Percentiles rank a stretch among this genome's conserved stretches.
Conservation (phyloP, 306 rosid genomes). For the Neltuma alba region DNA sequence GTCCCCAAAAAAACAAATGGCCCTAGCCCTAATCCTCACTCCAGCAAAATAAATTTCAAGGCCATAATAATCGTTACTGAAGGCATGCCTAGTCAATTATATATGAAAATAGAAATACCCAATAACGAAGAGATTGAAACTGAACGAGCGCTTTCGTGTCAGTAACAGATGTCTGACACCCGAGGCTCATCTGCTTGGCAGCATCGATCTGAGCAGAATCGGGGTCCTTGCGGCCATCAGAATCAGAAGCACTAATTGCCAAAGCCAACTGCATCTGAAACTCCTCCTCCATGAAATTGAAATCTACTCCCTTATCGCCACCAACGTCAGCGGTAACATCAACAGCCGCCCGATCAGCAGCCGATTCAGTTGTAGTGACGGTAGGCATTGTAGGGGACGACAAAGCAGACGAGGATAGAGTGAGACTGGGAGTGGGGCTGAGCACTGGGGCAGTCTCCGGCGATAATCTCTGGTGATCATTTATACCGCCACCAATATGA, state of each 20-base stretch:
- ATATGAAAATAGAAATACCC: conserved; percentile 50
- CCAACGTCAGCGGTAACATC: conserved; percentile 18
- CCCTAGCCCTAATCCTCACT: conserved; percentile 18
- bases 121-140: conserved; percentile 76
- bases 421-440: conserved; percentile 40
- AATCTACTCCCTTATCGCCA: conserved; percentile 52
- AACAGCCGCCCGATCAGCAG: conserved; percentile 49
- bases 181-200: conserved; percentile 97
- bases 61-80: neutral
- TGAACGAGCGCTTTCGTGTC: conserved; percentile 60
- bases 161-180: conserved; percentile 58
- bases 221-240: conserved; percentile 67
- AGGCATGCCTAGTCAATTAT: neutral
- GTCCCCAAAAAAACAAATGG: neutral
- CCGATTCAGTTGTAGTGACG: conserved; percentile 46
- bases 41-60: neutral
- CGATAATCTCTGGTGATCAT: conserved; percentile 58
- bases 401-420: conserved; percentile 42
- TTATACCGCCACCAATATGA: conserved; percentile 91
- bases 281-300: conserved; percentile 87
- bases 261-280: conserved; percentile 95
- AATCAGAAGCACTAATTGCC: conserved; percentile 97
- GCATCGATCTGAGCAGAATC: conserved; percentile 99
- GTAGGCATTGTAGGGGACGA: conserved; percentile 54
- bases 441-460: conserved; percentile 41